phyloP scores from a whole-genome alignment of 805 yeast species.

The Ogataea degrootiae region DNA sequence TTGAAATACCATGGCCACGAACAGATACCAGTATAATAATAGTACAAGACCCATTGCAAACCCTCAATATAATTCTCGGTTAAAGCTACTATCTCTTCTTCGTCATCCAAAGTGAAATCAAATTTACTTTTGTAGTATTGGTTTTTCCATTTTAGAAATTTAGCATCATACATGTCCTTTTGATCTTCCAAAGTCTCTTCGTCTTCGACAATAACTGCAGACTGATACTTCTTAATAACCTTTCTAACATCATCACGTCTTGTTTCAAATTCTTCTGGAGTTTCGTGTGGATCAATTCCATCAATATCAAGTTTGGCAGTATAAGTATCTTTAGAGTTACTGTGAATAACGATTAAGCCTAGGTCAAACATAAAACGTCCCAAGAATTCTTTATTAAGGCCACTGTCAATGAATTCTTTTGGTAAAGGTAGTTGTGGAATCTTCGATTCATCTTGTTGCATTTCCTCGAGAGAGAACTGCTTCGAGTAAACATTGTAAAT shows the following conservation, averaged over 20 bases:
- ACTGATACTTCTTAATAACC: slow-evolving; percentile 59
- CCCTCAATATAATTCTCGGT: slow-evolving; percentile 88
- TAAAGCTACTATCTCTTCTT: slow-evolving; percentile 53
- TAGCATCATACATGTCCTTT: slow-evolving; percentile 63
- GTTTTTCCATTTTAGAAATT: slow-evolving; percentile 80
- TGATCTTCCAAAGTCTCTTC: slow-evolving; percentile 46
- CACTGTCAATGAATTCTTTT: slow-evolving; percentile 38
- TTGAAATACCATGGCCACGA: slow-evolving; percentile 96
- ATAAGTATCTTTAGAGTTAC: slow-evolving; percentile 50
- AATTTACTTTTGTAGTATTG: slow-evolving; percentile 81
- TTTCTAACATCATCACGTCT: slow-evolving; percentile 49
- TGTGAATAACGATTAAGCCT: slow-evolving; percentile 63
- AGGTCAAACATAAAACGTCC: slow-evolving; percentile 61
- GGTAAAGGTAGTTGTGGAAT: slow-evolving; percentile 46
- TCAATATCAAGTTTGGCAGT: slow-evolving; percentile 64
- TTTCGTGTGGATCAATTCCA: slow-evolving; percentile 64
- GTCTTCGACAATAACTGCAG: slow-evolving; percentile 58
- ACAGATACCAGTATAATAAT: slow-evolving; percentile 85
- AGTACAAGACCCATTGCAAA: slow-evolving; percentile 91
- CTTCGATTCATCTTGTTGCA: slow-evolving; percentile 32
- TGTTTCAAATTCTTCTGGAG: slow-evolving; percentile 57
- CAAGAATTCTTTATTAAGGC: slow-evolving; percentile 52
- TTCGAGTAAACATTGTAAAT: slow-evolving; percentile 26
- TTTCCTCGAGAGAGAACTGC: slow-evolving; percentile 30
- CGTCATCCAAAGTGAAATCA: slow-evolving; percentile 59